Conservation (phyloP, 2,329 filamentous ascomycete species). For the Pestalotiopsis sp. region DNA sequence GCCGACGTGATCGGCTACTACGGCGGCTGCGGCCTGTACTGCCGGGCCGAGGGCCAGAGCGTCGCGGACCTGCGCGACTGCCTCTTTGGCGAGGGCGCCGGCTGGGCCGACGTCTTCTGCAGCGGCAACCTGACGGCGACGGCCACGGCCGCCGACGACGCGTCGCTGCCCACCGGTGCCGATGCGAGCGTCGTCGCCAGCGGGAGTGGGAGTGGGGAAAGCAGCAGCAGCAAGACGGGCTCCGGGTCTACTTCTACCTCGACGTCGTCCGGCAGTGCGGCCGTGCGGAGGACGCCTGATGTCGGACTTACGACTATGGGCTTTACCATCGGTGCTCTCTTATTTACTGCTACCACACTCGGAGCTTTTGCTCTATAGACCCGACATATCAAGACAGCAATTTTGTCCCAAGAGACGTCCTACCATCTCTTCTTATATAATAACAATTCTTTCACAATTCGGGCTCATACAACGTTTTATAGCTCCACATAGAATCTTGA, state of each 20-base stretch:
- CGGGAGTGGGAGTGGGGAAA: neutral
- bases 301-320: slow-evolving; percentile 32
- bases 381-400: neutral
- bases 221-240: slow-evolving; percentile 15
- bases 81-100: slow-evolving; percentile 40
- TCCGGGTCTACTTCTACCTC: slow-evolving; percentile 15
- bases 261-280: slow-evolving; percentile 21
- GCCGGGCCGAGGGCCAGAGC: slow-evolving; percentile 43
- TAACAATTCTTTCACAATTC: no score
- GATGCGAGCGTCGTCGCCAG: slow-evolving; percentile 31
- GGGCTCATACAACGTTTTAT: no score
- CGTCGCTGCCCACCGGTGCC: slow-evolving; percentile 30
- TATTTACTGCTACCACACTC: slow-evolving; percentile 36
- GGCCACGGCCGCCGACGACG: slow-evolving; percentile 37
- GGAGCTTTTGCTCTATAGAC: slow-evolving; percentile 29
- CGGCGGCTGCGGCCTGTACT: slow-evolving; percentile 53
- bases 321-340: slow-evolving; percentile 37
- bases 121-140: slow-evolving; percentile 37
- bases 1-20: slow-evolving; percentile 48
- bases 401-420: no score
- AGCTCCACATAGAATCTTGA: no score
- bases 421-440: no score
- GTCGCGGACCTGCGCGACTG: slow-evolving; percentile 39
- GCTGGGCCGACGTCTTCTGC: slow-evolving; percentile 45
- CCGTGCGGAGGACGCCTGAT: slow-evolving; percentile 21